Base-by-base conservation (phyloP, 805 yeast genomes). In the Saturnispora hagleri region DNA sequence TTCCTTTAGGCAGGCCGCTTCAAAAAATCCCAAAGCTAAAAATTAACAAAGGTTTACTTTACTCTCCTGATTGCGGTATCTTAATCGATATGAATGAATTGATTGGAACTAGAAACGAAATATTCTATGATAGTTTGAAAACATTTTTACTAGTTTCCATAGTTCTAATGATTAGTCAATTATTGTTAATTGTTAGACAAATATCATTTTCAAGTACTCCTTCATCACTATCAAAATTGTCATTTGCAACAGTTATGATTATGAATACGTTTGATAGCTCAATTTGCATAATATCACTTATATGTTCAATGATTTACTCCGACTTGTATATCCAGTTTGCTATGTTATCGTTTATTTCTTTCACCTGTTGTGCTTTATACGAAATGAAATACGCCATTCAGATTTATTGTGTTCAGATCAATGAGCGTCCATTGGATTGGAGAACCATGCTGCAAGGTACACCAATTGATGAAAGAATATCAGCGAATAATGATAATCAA, bases 1-100 rank as follows among this genome's bases (percentile, higher is more conserved):
- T 75, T 55, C 97, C 97, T 1, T 62, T 77, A n/a, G 97, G 97
- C 0, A 71, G 86, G 54, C 97, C 97, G 2, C 75, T 82, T 15
- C 73, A 76, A 17, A 53, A 61, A 1, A 62, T 83, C 5, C 97
- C 97, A 0, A 60, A 65, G 0, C 57, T 90, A 17, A 69, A 68
- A 33, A 60, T 90, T 9, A 64, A 74, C 2, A 67, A 75, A 10
- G 89, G 84, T 6, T 55, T 88, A 13, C 53, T 88, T 18, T 89
- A 86, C 61, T 88, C 96, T 0, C 97, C 97, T 0, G 96, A 90
- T 62, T 90, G 98, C 71, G 95, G 90, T 0, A 61, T 84, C 2
- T 62, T 76, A 2, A 54, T 87, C 4, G 63, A 67, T 5, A 42
- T 76, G 6, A 63, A 64, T 7, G 56, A 60, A 6, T 65, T 71